These are phyloP conservation scores for Litchi chinensis DNA, from an alignment of 345 rosid genomes.

Conservation along the genomic window DNA sequence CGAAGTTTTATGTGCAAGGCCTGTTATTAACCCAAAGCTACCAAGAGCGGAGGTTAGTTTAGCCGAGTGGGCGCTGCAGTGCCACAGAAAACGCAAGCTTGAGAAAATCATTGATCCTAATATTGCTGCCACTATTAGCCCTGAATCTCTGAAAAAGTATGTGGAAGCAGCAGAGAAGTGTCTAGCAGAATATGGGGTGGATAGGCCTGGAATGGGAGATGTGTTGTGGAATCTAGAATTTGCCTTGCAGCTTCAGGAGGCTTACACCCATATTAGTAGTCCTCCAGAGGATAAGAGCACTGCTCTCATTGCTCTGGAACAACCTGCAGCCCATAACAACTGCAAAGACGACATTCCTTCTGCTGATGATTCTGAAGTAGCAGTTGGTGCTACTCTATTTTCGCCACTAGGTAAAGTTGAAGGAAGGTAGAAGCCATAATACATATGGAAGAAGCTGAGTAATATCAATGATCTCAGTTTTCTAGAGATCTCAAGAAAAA, in stretches of 20 bases:
- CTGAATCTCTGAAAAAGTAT: constrained; percentile 58
- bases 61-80: constrained; percentile 81
- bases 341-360: not conserved
- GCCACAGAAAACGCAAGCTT: constrained; percentile 60
- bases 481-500: not conserved
- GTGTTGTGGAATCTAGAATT: constrained; percentile 84
- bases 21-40: constrained; percentile 59
- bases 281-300: constrained; percentile 43
- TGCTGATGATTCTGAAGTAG: constrained; percentile 29
- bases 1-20: constrained; percentile 79
- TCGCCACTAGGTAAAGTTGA: constrained; percentile 30
- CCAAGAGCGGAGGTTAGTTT: constrained; percentile 76
- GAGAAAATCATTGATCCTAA: constrained; percentile 66
- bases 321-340: not conserved
- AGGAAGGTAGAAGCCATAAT: constrained; percentile 19
- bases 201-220: constrained; percentile 86
- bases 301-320: constrained; percentile 25
- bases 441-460: not conserved
- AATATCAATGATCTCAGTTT: not conserved
- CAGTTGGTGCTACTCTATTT: constrained; percentile 29
- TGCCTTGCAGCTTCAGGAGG: constrained; percentile 81
- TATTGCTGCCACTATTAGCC: constrained; percentile 46
- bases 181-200: constrained; percentile 77
- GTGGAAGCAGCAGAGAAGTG: constrained; percentile 89
- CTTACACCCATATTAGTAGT: constrained; percentile 41